Percentiles rank a stretch among this genome's conserved stretches.
These are phyloP conservation scores for Byssothecium circinans DNA, from an alignment of 2,329 filamentous ascomycete genomes.

Conservation along the genomic window DNA sequence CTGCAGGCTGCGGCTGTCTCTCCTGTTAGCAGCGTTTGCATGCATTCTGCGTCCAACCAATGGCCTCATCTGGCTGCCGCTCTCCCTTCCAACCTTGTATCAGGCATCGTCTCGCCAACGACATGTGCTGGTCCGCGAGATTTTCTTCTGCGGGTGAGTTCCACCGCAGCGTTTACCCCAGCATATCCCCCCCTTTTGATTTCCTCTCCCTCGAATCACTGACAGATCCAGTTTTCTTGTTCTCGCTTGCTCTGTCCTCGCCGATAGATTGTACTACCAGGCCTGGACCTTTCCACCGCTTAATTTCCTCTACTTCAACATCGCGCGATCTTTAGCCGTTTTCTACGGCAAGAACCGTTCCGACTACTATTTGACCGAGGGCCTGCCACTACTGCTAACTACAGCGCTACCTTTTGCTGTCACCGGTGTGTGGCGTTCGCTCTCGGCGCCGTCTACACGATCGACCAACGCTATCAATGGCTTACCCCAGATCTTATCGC, in stretches of 20 bases:
- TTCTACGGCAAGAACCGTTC: constrained; percentile 91
- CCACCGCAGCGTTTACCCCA: constrained; percentile 12
- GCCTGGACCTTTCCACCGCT: constrained; percentile 86
- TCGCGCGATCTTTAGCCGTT: constrained; percentile 80
- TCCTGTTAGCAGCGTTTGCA: constrained; percentile 77
- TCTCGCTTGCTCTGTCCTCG: constrained; percentile 64
- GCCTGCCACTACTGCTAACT: constrained; percentile 81
- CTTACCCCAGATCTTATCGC: constrained; percentile 20
- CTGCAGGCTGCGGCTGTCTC: constrained; percentile 54
- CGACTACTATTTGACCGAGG: constrained; percentile 93
- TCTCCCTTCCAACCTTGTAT: constrained; percentile 60
- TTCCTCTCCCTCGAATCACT: constrained; percentile 20
- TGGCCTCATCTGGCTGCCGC: constrained; percentile 75
- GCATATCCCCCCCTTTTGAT: constrained; percentile 8
- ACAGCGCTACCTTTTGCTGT: constrained; percentile 78
- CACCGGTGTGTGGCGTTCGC: constrained; percentile 60
- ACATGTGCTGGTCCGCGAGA: constrained; percentile 63
- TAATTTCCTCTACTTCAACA: constrained; percentile 87
- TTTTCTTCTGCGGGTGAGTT: constrained; percentile 59
- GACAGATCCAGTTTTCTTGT: constrained; percentile 53
- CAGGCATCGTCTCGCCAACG: constrained; percentile 49
- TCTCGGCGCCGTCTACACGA: constrained; percentile 11
- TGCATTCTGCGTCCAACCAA: constrained; percentile 91
- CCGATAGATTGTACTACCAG: constrained; percentile 79
- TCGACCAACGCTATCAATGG: constrained; percentile 9